These are phyloP conservation scores for Mortierella sp. DNA, from an alignment of 371 early-diverging fungal species.

Conservation along the genomic window DNA sequence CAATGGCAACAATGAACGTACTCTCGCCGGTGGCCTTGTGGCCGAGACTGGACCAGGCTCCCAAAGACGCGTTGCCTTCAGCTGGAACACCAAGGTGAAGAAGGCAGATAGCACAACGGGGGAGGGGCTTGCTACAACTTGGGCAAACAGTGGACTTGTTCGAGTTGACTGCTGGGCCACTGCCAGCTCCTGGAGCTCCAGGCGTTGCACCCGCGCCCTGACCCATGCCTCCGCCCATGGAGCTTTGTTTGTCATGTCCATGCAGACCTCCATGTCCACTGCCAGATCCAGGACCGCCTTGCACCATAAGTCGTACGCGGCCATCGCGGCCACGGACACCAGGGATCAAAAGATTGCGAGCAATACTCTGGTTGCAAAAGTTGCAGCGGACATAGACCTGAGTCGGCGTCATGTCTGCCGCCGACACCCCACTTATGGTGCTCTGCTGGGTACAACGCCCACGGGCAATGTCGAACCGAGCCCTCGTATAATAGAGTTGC, in stretches of 20 bases:
- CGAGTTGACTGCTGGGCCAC: slow-evolving; percentile 27
- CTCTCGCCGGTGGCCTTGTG: slow-evolving; percentile 61
- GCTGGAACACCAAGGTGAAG: slow-evolving; percentile 88
- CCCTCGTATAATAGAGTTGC: slow-evolving; percentile 88
- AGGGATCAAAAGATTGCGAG: slow-evolving; percentile 71
- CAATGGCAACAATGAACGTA: slow-evolving; percentile 10
- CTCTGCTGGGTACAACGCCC: slow-evolving; percentile 68
- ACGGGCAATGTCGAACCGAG: slow-evolving; percentile 90
- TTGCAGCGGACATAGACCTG: slow-evolving; percentile 93
- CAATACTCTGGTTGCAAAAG: slow-evolving; percentile 87
- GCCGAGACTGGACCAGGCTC: slow-evolving; percentile 51
- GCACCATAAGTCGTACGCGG: slow-evolving; percentile 68
- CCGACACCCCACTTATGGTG: slow-evolving; percentile 56
- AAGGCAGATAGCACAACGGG: slow-evolving; percentile 93
- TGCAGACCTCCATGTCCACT: slow-evolving; percentile 31
- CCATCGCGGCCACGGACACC: slow-evolving; percentile 68
- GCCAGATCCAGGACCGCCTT: slow-evolving; percentile 42
- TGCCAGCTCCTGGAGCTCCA: slow-evolving; percentile 34
- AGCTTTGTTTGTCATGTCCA: slow-evolving; percentile 47
- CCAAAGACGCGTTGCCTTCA: slow-evolving; percentile 58
- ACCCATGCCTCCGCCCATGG: slow-evolving; percentile 50
- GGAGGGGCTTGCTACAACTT: slow-evolving; percentile 88
- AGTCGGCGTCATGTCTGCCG: slow-evolving; percentile 76
- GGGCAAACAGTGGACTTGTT: slow-evolving; percentile 72
- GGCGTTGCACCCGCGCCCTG: slow-evolving; percentile 26